Base-by-base conservation (phyloP, 192 early-diverging fungal genomes). In the Podila epicladia region DNA sequence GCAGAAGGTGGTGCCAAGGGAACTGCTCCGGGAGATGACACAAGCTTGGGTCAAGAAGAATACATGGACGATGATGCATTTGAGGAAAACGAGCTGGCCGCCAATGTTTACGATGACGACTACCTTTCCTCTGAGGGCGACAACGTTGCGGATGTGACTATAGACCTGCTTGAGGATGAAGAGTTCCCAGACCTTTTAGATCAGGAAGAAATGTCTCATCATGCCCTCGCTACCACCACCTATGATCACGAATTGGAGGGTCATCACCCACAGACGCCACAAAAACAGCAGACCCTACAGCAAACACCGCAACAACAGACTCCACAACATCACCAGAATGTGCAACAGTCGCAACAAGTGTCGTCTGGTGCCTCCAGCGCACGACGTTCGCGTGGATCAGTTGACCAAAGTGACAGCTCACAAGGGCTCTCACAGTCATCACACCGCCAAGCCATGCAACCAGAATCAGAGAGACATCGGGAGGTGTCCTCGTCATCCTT, bases 101-200 rank as follows among this genome's bases (percentile, higher is more conserved):
- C 41, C 9, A 78, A 64, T 35, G 68, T 62, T 0, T 78, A 78
- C 51, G 75, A 71, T 8, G 75, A 83, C 28, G 71, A 71, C 24
- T 72, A 80, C 53, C 66, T 74, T 48, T 60, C 60, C 4, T 76
- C 62, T 11, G 72, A 69, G 7, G 75, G 69, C 20, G 87, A 87
- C 33, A 78, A 82, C 35, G 60, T 71, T 26, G 65, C 69, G 4
- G 85, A 89, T 20, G 76, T 65, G n/a, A 83, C 79, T 6, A 86
- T 85, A 22, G 78, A 73, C 28, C 48, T 82, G 29, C 49, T 75
- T 2, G 72, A 82, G 35, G 78, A 82, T 45, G 78, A 82, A 68
- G 71, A 82, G 28, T 82, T 82, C 58, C 78, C 71, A 38, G 65
- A 67, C 7, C 50, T 32, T 1, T 55, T 75, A 3, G 67, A 82